Base-by-base conservation (phyloP, 345 rosid genomes). In the Citrus australasica region DNA sequence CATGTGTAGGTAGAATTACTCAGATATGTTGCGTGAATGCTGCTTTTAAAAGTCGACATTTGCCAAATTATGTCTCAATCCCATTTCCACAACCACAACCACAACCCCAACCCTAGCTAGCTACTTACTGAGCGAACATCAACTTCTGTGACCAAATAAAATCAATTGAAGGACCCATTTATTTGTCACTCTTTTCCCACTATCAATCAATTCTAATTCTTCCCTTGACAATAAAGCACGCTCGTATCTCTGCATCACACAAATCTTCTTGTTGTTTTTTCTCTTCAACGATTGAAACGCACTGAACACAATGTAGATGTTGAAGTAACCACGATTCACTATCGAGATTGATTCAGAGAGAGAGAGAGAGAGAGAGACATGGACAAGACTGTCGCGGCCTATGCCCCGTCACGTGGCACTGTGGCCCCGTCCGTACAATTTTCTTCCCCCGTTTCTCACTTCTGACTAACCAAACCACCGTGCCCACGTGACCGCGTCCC, bases 401-500 rank as follows among this genome's bases (percentile, higher is more conserved):
- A 38, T 22, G 28, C 69, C 13, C 28, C 13, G 13, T 79, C 79
- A 75, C 79, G 82, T 80, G 82, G 37, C 71, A 69, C 3, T 21
- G 51, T 14, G 69, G 77, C 10, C 76, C 67, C 38, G 25, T 35
- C 78, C 84, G 84, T 82, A 82, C 84, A 37, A 30, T 60, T 55
- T 46, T 6, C 53, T 4, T 55, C 21, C 27, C 2, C 16, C 16
- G 13, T 37, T 46, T 42, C 40, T 66, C 46, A 22, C 2, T 7
- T n/a, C 53, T 16, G 24, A 38, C 27, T 69, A 33, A 60, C 51
- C 3, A 42, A 28, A 35, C 19, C 60, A 33, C 74, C 72, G 60
- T 74, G 78, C 69, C 84, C 84, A 81, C 69, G 84, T 82, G 84
- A 82, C 59, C 0, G 30, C 78, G 10, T 55, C 74, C 77, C 81